Evolutionary conservation across 2,329 filamentous ascomycete genomes (phyloP).

Genomic region (Acephala macrosclerotiorum): DNA sequence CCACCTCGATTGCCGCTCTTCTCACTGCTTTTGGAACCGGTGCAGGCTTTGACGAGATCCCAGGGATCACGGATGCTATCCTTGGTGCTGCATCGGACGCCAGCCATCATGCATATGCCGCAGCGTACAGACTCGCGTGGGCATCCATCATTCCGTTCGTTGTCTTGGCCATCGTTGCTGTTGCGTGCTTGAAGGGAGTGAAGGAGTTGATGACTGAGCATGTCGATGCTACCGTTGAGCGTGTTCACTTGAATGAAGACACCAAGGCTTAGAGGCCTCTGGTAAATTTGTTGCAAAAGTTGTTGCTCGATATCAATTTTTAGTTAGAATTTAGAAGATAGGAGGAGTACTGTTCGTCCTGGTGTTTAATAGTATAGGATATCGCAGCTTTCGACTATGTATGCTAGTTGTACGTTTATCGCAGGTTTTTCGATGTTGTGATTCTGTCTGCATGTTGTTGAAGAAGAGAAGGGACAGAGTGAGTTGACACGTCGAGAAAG

Average conservation of each 20-base stretch:
- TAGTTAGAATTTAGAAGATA: too few relatives aligned
- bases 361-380: background rate
- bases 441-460: too few relatives aligned
- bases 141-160: conserved; percentile 59
- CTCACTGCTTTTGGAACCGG: conserved; percentile 50
- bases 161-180: conserved; percentile 54
- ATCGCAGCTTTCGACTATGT: background rate
- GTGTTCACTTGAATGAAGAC: conserved; percentile 20
- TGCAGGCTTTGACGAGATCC: conserved; percentile 19
- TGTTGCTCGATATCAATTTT: too few relatives aligned
- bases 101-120: conserved; percentile 54
- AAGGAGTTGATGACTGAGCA: conserved; percentile 61
- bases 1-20: conserved; percentile 46
- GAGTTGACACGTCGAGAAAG: too few relatives aligned
- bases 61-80: conserved; percentile 45
- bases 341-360: too few relatives aligned
- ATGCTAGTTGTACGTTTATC: conserved; percentile 4
- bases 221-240: conserved; percentile 60
- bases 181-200: conserved; percentile 54
- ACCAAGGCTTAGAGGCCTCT: conserved; percentile 12
- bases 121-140: conserved; percentile 59
- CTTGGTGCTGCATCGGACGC: conserved; percentile 49
- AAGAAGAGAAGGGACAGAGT: too few relatives aligned
- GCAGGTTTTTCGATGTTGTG: too few relatives aligned
- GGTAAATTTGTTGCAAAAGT: background rate